Evolutionary conservation across 2,329 filamentous ascomycete genomes (phyloP).

Genomic region (Pseudonectria buxi): DNA sequence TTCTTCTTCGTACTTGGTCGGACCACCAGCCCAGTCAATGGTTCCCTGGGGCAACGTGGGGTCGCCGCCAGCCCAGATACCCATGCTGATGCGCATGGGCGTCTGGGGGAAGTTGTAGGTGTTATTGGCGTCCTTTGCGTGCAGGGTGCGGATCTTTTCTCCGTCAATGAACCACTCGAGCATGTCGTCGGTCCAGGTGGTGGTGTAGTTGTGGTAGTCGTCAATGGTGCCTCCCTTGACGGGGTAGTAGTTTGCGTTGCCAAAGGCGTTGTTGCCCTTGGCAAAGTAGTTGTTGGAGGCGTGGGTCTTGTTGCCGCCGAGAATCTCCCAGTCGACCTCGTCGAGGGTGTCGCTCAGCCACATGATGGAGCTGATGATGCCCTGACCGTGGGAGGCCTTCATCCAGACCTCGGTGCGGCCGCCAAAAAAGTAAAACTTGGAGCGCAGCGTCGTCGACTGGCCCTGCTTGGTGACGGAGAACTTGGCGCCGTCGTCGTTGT

Average conservation of each 20-base stretch:
- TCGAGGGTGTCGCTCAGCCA: constrained; percentile 78
- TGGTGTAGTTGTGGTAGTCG: constrained; percentile 70
- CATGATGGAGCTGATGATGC: constrained; percentile 77
- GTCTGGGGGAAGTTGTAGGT: constrained; percentile 67
- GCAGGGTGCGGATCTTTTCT: constrained; percentile 55
- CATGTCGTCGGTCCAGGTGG: constrained; percentile 61
- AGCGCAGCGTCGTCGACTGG: constrained; percentile 72
- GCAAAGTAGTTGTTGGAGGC: constrained; percentile 74
- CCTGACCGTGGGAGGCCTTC: constrained; percentile 66
- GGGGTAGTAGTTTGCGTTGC: constrained; percentile 55
- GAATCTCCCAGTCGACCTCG: constrained; percentile 82
- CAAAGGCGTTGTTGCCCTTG: constrained; percentile 60
- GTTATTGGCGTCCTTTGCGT: constrained; percentile 53
- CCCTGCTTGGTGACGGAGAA: constrained; percentile 66
- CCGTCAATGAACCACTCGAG: constrained; percentile 68
- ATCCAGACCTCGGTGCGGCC: constrained; percentile 72
- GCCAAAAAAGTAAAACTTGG: constrained; percentile 81
- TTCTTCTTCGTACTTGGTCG: constrained; percentile 53
- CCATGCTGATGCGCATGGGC: constrained; percentile 63
- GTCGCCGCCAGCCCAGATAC: constrained; percentile 60
- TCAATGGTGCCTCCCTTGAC: constrained; percentile 47
- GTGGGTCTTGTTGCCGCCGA: constrained; percentile 57
- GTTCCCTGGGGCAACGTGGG: constrained; percentile 47
- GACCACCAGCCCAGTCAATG: constrained; percentile 63
- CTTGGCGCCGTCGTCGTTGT: constrained; percentile 54